Conservation (phyloP, 1,284 basidiomycete species). For the Coriolopsis trogii region DNA sequence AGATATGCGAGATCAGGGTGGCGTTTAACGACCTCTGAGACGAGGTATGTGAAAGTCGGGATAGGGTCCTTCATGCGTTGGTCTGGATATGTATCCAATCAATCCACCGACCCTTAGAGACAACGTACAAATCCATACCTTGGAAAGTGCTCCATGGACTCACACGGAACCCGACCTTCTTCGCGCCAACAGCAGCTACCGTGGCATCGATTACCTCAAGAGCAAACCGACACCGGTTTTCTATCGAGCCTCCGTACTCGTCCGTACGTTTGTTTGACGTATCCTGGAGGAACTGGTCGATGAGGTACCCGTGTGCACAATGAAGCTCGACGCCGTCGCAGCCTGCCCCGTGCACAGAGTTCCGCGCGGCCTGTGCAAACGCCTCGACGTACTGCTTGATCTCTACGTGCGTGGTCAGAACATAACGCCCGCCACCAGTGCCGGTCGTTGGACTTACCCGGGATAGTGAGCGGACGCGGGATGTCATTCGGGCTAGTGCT, state of each 20-base stretch:
- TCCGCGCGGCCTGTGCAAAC: constrained; percentile 43
- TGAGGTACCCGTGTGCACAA: constrained; percentile 40
- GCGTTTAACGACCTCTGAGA: constrained; percentile 27
- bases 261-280: constrained; percentile 57
- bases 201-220: constrained; percentile 54
- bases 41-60: constrained; percentile 37
- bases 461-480: constrained; percentile 39
- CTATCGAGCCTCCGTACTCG: constrained; percentile 57
- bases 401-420: constrained; percentile 28
- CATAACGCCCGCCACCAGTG: neutral
- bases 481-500: constrained; percentile 31
- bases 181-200: constrained; percentile 38
- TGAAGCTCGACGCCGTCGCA: constrained; percentile 46
- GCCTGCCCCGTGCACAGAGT: constrained; percentile 45
- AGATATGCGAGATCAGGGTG: constrained; percentile 51
- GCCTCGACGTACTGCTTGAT: constrained; percentile 44
- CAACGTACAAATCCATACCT: constrained; percentile 19
- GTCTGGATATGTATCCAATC: neutral
- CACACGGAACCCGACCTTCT: constrained; percentile 50
- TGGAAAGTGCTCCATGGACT: constrained; percentile 51
- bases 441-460: constrained; percentile 18
- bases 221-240: constrained; percentile 57
- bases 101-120: neutral
- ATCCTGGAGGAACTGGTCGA: constrained; percentile 47
- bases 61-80: constrained; percentile 43